These are phyloP conservation scores for Pluteus cervinus DNA, from an alignment of 768 basidiomycete species.

Conservation along the genomic window DNA sequence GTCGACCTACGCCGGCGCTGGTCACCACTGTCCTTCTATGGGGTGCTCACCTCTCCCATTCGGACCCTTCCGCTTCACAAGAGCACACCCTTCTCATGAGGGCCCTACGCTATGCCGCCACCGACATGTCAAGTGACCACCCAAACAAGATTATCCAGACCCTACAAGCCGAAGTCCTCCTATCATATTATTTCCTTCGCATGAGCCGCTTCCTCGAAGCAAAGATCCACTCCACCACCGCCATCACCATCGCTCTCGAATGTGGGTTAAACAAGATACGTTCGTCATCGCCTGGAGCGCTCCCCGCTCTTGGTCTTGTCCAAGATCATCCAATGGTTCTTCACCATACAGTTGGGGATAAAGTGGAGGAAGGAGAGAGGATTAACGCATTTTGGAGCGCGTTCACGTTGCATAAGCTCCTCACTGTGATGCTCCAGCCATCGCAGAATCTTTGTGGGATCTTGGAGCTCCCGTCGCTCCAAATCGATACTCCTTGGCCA, in stretches of 20 bases:
- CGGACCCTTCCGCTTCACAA: slow-evolving; percentile 31
- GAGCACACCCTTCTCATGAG: slow-evolving; percentile 43
- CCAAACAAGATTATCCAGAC: slow-evolving; percentile 45
- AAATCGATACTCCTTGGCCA: slow-evolving; percentile 52
- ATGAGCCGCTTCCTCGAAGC: slow-evolving; percentile 56
- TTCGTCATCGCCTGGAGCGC: slow-evolving; percentile 28
- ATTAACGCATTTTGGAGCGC: slow-evolving; percentile 66
- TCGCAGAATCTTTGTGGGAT: slow-evolving; percentile 48
- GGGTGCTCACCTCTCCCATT: slow-evolving; percentile 44
- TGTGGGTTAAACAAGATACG: slow-evolving; percentile 43
- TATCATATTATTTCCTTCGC: slow-evolving; percentile 61
- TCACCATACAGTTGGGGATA: slow-evolving; percentile 33
- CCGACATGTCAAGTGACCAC: slow-evolving; percentile 41
- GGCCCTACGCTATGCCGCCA: slow-evolving; percentile 41
- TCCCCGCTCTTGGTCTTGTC: slow-evolving; percentile 37
- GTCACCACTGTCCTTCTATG: slow-evolving; percentile 46
- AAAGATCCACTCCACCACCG: slow-evolving; percentile 47
- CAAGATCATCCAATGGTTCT: slow-evolving; percentile 22
- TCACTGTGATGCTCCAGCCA: slow-evolving; percentile 46
- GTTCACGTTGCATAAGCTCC: slow-evolving; percentile 50
- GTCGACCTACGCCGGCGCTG: slow-evolving; percentile 43
- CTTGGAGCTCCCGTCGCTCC: slow-evolving; percentile 43
- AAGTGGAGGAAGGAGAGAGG: slow-evolving; percentile 58
- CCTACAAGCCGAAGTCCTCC: slow-evolving; percentile 57
- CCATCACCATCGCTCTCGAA: slow-evolving; percentile 43